phyloP scores from a whole-genome alignment of 1,284 basidiomycete genomes.

The Apiotrichum sp. region DNA sequence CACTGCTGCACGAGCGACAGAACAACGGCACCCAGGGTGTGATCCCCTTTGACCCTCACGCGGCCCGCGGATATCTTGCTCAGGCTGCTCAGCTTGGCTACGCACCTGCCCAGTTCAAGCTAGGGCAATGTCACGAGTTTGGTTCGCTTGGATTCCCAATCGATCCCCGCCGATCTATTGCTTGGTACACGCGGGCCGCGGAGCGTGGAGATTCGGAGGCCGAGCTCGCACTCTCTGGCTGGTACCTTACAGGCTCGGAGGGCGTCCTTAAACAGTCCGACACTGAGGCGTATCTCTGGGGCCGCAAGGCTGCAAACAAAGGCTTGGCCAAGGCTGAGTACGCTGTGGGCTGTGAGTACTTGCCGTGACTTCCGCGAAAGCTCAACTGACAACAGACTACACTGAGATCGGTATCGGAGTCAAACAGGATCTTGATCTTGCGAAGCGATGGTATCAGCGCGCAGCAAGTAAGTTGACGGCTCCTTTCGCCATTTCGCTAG shows the following conservation, averaged over 20 bases:
- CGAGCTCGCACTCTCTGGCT: constrained; percentile 90
- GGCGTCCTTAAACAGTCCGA: constrained; percentile 96
- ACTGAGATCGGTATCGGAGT: constrained; percentile 97
- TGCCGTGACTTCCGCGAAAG: neutral
- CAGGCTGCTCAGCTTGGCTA: constrained; percentile 92
- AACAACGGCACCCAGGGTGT: constrained; percentile 30
- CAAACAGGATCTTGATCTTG: constrained; percentile 89
- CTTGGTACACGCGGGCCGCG: constrained; percentile 97
- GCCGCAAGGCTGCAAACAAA: constrained; percentile 85
- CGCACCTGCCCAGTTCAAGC: constrained; percentile 87
- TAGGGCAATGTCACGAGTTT: constrained; percentile 93
- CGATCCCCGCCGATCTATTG: constrained; percentile 87
- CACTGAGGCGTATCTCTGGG: constrained; percentile 95
- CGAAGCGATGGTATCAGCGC: constrained; percentile 98
- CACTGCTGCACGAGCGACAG: constrained; percentile 73
- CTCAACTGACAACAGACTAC: constrained; percentile 56
- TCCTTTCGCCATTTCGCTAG: neutral
- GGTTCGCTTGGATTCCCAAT: constrained; percentile 82
- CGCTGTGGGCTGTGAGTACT: constrained; percentile 67
- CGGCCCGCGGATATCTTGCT: constrained; percentile 80
- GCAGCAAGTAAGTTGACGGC: constrained; percentile 67
- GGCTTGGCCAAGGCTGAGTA: constrained; percentile 91
- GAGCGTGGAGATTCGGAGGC: constrained; percentile 92
- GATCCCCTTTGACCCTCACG: constrained; percentile 51
- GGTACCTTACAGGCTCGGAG: constrained; percentile 94